phyloP scores from a whole-genome alignment of 1,284 basidiomycete species.

The Gomphus sp. region DNA sequence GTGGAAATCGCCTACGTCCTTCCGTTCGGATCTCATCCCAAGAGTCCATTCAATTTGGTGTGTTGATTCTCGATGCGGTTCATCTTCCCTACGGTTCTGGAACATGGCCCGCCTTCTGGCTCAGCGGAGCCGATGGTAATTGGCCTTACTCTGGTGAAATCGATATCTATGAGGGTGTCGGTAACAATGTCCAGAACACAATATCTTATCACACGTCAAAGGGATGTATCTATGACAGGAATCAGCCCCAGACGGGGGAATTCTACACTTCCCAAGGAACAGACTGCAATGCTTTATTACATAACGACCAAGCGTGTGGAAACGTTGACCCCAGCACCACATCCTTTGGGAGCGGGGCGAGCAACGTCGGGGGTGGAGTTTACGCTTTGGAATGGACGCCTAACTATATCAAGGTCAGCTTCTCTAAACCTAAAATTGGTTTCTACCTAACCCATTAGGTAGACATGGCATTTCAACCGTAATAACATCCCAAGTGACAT shows the following conservation, averaged over 20 bases:
- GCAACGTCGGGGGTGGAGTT: conserved; percentile 26
- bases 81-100: conserved; percentile 5
- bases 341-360: conserved; percentile 15
- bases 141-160: conserved; percentile 32
- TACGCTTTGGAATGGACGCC: conserved; percentile 22
- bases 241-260: conserved; percentile 8
- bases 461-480: conserved; percentile 17
- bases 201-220: conserved; percentile 23
- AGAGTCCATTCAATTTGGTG: conserved; percentile 1
- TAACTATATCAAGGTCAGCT: conserved; percentile 18
- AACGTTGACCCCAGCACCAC: conserved; percentile 10
- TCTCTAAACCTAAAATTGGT: not conserved
- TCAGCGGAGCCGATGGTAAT: conserved; percentile 11
- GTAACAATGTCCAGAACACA: conserved; percentile 19
- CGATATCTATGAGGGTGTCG: conserved; percentile 31
- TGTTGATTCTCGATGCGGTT: conserved; percentile 7
- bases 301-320: conserved; percentile 10
- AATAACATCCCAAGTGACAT: conserved; percentile 21
- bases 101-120: conserved; percentile 13
- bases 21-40: conserved; percentile 6
- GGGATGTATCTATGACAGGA: conserved; percentile 20
- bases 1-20: conserved; percentile 1
- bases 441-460: not conserved
- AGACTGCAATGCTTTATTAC: conserved; percentile 9
- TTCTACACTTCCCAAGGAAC: conserved; percentile 18